phyloP scores from a whole-genome alignment of 2,329 filamentous ascomycete genomes.

The Drechmeria coniospora region DNA sequence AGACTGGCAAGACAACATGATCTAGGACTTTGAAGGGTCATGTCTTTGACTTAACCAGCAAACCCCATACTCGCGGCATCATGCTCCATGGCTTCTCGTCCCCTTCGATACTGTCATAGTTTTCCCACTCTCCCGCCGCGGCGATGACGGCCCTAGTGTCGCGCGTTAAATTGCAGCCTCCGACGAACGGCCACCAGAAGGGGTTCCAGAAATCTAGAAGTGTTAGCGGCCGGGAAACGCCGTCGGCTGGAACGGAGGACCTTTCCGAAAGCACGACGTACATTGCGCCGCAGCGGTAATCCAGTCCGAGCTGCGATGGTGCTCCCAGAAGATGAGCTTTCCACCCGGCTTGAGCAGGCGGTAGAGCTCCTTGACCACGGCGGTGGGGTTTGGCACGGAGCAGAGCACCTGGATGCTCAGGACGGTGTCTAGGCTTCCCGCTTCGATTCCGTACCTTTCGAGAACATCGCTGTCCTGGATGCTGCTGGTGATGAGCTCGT shows the following conservation, averaged over 20 bases:
- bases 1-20: too few relatives aligned
- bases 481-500: constrained; percentile 21
- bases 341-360: constrained; percentile 28
- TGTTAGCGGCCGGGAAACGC: constrained; percentile 2
- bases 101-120: constrained; percentile 11
- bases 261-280: constrained; percentile 6
- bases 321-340: constrained; percentile 31
- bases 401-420: constrained; percentile 28
- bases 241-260: too few relatives aligned
- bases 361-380: constrained; percentile 18
- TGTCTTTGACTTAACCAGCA: constrained; percentile 11
- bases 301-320: constrained; percentile 13
- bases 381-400: constrained; percentile 16
- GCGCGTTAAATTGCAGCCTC: constrained; percentile 15
- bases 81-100: constrained; percentile 11
- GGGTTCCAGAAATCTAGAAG: constrained; percentile 13
- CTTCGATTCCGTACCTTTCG: constrained; percentile 17
- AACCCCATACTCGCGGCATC: constrained; percentile 16
- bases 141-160: constrained; percentile 13
- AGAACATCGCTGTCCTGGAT: constrained; percentile 23
- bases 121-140: constrained; percentile 16
- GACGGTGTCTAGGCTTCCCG: constrained; percentile 22
- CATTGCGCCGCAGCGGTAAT: constrained; percentile 15
- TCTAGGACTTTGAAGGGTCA: too few relatives aligned
- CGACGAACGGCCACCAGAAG: constrained; percentile 15